Base-by-base conservation (phyloP, 108 stramenopile genomes). In the Stephanodiscus triporus region DNA sequence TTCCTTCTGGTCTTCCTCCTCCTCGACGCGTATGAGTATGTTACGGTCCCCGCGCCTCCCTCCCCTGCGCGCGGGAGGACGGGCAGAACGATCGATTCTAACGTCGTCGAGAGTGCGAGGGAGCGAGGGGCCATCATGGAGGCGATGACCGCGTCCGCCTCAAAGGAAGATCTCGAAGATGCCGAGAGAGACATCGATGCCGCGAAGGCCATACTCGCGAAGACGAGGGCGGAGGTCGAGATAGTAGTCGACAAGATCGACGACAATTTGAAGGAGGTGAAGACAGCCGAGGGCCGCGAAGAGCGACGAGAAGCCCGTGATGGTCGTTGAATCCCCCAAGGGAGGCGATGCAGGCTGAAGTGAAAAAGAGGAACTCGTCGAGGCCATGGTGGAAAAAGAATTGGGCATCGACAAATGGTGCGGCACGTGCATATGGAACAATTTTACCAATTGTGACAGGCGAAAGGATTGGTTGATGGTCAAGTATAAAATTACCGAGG, bases 351-450 rank as follows among this genome's bases (percentile, higher is more conserved):
- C 17, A 37, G n/a, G 60, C 42, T 0, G 40, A 43, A 42, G 60
- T 22, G 37, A 38, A 36, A 61, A 61, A 61, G 60, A 61, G 40
- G 22, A 61, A 42, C 20, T 61, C 36, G 23, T 61, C 19, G 60
- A 36, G 60, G 19, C 60, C n/a, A 37, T 59, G 0, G 58, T 61
- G 37, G 60, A 61, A 23, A 61, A 61, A 23, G 60, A 61, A 5
- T 61, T 61, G 17, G 60, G 60, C 37, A 29, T 61, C 20, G 60
- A 61, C 37, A 61, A 61, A 0, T 61, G 34, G 34, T 43, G 40
- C 22, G 60, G 37, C n/a, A 38, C 22, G 17, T 61, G 60, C 22
- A 36, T 22, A 22, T 61, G n/a, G 22, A n/a, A 19, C 6, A 17
- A 37, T 22, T 20, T 22, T 7, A 9, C 20, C 60, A 43, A 17